Evolutionary conservation across 805 yeast genomes (phyloP), one percentile per base, ranked within the genome.

Genomic region (Yarrowia sp.): DNA sequence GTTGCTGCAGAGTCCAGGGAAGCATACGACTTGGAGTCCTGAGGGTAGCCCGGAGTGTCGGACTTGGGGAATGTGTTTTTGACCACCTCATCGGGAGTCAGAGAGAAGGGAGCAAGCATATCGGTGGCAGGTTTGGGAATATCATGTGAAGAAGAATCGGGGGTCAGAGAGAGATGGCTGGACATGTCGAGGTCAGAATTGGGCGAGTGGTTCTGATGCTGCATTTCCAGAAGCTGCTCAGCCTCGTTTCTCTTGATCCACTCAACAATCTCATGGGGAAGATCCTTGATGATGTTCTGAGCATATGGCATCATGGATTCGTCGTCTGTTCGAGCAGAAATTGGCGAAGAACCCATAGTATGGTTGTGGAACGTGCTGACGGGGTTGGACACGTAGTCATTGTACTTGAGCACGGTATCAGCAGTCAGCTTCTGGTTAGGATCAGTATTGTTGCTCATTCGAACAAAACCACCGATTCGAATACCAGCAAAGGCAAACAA

Each of bases 401-500:
- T 35, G 42, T 58, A 58, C 43, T 58, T 58, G 41, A 44, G 51
- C 11, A 58, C 64, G 35, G 22, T 58, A n/a, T 58, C 64, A 3
- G 64, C 33, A 8, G 64, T 43, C 14, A 58, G n/a, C 31, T 55
- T 55, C 36, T 55, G 45, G 61, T 31, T 41, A 11, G 61, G 61
- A 11, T 55, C 61, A 13, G 47, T 15, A 38, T 41, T 41, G 38
- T 32, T 55, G 47, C 32, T 55, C 61, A 55, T 55, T 32, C 42
- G 39, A 17, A 66, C 28, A 31, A 60, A 36, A 0, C 53, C 47
- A 1, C 68, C 69, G 18, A 67, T 66, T 42, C 50, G 43, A 32
- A 48, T 50, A 8, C 69, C 68, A n/a, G 53, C 38, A 9, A 41
- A 31, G 10, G 57, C 65, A 39, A 66, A 67, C 38, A 66, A 10